Conservation (phyloP, 2,329 filamentous ascomycete genomes). For the Penicillium sp. region DNA sequence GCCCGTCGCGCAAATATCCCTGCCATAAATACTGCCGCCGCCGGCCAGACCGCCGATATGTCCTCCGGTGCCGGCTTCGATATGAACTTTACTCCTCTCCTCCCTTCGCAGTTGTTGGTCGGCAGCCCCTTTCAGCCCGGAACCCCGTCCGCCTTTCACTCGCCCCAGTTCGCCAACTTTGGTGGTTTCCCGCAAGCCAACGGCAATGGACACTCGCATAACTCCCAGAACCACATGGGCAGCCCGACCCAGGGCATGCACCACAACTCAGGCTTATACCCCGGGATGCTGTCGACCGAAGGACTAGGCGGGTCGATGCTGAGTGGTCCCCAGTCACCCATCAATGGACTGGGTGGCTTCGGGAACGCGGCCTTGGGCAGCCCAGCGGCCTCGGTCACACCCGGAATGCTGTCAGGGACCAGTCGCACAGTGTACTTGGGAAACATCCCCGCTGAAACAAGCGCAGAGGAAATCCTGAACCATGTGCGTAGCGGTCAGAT, state of each 20-base stretch:
- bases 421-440: constrained; percentile 96
- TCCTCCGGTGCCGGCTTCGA: constrained; percentile 84
- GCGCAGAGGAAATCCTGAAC: constrained; percentile 91
- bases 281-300: constrained; percentile 79
- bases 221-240: constrained; percentile 57
- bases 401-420: constrained; percentile 80
- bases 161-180: constrained; percentile 85
- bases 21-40: constrained; percentile 79
- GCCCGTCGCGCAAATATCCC: constrained; percentile 84
- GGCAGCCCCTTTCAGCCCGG: constrained; percentile 96
- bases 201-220: constrained; percentile 47
- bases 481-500: constrained; percentile 97
- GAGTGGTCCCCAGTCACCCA: constrained; percentile 80
- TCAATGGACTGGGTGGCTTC: constrained; percentile 64
- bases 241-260: constrained; percentile 71
- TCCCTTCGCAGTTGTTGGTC: constrained; percentile 89
- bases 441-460: constrained; percentile 97
- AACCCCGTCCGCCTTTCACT: constrained; percentile 82
- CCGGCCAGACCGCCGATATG: constrained; percentile 63
- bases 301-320: constrained; percentile 72
- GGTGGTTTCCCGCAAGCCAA: constrained; percentile 66
- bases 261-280: constrained; percentile 70
- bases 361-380: constrained; percentile 56
- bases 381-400: constrained; percentile 69
- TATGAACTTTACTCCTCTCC: constrained; percentile 96